phyloP scores from a whole-genome alignment of 148 eudicot genomes.

The Chenopodium album region DNA sequence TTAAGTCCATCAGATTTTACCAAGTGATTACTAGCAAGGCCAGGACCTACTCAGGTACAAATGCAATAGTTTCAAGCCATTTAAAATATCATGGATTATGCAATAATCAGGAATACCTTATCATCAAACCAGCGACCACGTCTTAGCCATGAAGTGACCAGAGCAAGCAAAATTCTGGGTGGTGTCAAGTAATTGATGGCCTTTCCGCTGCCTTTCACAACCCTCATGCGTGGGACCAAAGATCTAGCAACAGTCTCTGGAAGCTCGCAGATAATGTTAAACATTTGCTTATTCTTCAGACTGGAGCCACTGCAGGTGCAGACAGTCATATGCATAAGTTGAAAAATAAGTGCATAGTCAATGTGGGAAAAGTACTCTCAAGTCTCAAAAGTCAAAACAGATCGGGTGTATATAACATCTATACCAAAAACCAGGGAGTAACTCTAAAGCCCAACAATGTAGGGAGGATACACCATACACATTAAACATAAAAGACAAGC shows the following conservation, averaged over 20 bases:
- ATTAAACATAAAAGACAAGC: too few species aligned
- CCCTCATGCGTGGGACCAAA: constrained; percentile 93
- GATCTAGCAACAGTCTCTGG: constrained; percentile 98
- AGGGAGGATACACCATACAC: too few species aligned
- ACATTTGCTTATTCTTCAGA: constrained; percentile 90
- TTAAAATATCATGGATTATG: background rate
- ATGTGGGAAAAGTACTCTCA: background rate
- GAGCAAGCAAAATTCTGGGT: constrained; percentile 92
- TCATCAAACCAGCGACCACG: constrained; percentile 98
- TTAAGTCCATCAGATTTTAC: background rate
- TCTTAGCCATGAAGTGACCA: constrained; percentile 94
- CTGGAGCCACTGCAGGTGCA: constrained; percentile 77
- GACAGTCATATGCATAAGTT: constrained; percentile 4
- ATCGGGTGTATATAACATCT: background rate
- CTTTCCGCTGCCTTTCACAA: constrained; percentile 92
- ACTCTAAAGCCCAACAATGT: too few species aligned
- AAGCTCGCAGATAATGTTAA: constrained; percentile 94
- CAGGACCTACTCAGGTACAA: background rate
- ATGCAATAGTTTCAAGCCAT: background rate
- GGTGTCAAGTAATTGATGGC: constrained; percentile 97
- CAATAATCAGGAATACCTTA: constrained; percentile 49
- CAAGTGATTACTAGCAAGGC: background rate
- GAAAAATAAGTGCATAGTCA: background rate
- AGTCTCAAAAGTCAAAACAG: background rate
- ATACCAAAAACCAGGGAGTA: too few species aligned